A percentile compares a stretch with the other conserved stretches of the same genome.
Conservation (phyloP, 2,329 filamentous ascomycete species). For the Lizonia empirigonia region DNA sequence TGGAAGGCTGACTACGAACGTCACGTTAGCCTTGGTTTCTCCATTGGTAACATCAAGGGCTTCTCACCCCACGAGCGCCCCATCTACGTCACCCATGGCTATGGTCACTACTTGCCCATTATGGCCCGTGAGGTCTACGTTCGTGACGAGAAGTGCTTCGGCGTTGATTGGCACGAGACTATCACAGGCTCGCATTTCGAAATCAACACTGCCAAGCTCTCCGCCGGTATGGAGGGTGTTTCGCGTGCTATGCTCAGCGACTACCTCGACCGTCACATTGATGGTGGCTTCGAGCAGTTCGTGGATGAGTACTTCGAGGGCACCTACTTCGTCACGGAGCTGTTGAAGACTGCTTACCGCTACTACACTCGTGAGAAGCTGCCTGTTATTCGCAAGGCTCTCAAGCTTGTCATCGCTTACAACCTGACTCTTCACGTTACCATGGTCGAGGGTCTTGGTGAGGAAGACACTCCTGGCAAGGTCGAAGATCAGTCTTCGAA, state of each 20-base stretch:
- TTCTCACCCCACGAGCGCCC: constrained; percentile 66
- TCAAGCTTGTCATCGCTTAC: constrained; percentile 94
- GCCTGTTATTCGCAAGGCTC: constrained; percentile 88
- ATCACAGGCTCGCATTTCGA: constrained; percentile 79
- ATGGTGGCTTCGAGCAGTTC: constrained; percentile 88
- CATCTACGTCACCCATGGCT: constrained; percentile 96
- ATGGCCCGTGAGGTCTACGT: constrained; percentile 94
- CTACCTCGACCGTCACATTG: constrained; percentile 94
- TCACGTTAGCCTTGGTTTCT: constrained; percentile 84
- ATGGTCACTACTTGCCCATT: constrained; percentile 90
- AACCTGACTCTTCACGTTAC: constrained; percentile 94
- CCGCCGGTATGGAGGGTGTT: constrained; percentile 87
- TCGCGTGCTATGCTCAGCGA: constrained; percentile 80
- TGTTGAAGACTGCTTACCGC: constrained; percentile 93
- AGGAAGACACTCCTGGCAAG: constrained; percentile 82
- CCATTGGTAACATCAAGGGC: constrained; percentile 93
- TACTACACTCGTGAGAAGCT: constrained; percentile 89
- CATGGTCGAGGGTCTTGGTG: constrained; percentile 86
- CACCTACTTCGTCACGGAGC: constrained; percentile 92
- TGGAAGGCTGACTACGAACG: constrained; percentile 98
- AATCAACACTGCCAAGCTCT: constrained; percentile 84
- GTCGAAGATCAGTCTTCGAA: constrained; percentile 86
- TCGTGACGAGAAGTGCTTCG: constrained; percentile 88
- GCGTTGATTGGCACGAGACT: constrained; percentile 91
- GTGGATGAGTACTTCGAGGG: constrained; percentile 96